A percentile compares a stretch with the other conserved stretches of the same genome.
Evolutionary conservation across 306 rosid genomes (phyloP).

Genomic region (Ormosia semicastrata): DNA sequence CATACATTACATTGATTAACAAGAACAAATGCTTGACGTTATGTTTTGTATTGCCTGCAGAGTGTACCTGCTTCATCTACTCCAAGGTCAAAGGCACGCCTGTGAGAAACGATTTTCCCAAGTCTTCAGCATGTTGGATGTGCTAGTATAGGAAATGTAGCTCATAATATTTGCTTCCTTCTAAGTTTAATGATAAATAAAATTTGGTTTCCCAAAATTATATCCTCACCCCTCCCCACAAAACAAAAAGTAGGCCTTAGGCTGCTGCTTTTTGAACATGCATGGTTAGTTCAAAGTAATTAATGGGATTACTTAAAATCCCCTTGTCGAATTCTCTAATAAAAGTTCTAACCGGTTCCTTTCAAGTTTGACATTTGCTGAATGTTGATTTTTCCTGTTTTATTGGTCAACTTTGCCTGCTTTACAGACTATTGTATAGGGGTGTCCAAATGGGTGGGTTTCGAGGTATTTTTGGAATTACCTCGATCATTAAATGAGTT

Average conservation of each 20-base stretch:
- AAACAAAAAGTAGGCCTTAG: not conserved
- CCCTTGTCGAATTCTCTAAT: not conserved
- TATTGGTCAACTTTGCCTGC: not conserved
- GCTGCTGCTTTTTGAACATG: not conserved
- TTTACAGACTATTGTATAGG: not conserved
- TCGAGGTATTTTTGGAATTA: too few species aligned
- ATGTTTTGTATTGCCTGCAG: slow-evolving; percentile 48
- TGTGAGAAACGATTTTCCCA: slow-evolving; percentile 25
- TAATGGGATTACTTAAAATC: not conserved
- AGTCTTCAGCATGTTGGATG: not conserved
- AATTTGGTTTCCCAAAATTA: not conserved
- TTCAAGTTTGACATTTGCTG: not conserved
- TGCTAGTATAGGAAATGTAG: slow-evolving; percentile 9
- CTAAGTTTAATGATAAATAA: not conserved
- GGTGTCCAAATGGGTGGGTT: too few species aligned
- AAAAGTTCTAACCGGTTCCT: not conserved
- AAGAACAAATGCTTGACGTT: slow-evolving; percentile 23
- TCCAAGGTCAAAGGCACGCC: slow-evolving; percentile 52
- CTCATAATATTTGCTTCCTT: not conserved
- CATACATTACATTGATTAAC: not conserved
- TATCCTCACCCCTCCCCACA: not conserved
- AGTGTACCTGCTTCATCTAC: slow-evolving; percentile 61
- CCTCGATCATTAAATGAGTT: too few species aligned
- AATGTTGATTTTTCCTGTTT: not conserved
- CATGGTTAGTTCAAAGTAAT: not conserved